Base-by-base conservation (phyloP, 805 yeast genomes). In the Yamadazyma paraphyllophila region DNA sequence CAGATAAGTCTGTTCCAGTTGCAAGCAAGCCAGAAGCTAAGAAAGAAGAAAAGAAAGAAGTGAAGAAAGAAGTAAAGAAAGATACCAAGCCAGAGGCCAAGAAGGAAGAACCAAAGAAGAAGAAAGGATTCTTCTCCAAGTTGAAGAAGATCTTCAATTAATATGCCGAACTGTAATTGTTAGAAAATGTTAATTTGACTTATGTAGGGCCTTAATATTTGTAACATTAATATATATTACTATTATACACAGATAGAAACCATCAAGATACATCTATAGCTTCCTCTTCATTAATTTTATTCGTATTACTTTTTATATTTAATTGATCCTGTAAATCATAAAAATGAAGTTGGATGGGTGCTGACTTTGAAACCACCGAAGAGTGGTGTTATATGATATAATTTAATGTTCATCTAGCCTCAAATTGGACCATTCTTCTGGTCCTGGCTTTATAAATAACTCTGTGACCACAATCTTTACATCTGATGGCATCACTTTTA, bases 381-480 rank as follows among this genome's bases (percentile, higher is more conserved):
- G 13, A 10, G 13, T 29, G 31, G 8, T 29, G 8, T 29, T 29
- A 4, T 29, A 29, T 29, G 13, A 4, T 29, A 29, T 11, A 29
- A 29, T 11, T 29, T 4, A 14, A 36, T 34, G 31, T 2, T 51
- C 59, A 71, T 55, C 74, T 65, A 27, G 71, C 72, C 57, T 72
- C 74, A 47, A 67, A 77, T 67, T 73, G 78, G 47, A 80, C 95
- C 96, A 92, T 88, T 75, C 98, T 82, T 77, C 91, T 88, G 41
- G 98, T 92, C 75, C 99, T 85, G 51, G 97, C 96, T 75, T 94
- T 94, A 75, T 92, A 88, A 52, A 94, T 75, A 49, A 94, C 97
- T 73, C 99, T 85, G 73, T 94, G 98, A 52, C 99, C 99, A 71
- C 99, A 94, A 57, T 91, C 96, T 71, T 90, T 91, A 73, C 99